Conservation (phyloP, 1,284 basidiomycete genomes). For the Kalmanozyma brasiliensis region DNA sequence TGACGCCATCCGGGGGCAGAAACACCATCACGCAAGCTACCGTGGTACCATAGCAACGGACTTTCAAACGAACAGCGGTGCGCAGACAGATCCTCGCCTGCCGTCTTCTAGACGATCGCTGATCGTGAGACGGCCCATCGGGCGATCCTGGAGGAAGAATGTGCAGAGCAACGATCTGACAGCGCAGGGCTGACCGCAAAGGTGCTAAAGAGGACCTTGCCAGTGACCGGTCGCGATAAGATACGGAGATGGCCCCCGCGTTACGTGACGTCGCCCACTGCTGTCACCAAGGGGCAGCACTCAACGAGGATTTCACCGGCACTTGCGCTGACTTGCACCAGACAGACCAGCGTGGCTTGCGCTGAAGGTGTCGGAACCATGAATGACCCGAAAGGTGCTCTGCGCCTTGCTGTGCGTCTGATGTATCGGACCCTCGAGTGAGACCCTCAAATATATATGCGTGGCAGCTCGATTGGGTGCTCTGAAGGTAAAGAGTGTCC, state of each 20-base stretch:
- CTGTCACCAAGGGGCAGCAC: too few relatives aligned
- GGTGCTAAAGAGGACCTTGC: conserved; percentile 24
- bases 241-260: conserved; percentile 12
- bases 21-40: background rate
- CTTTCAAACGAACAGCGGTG: background rate
- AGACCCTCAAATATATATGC: too few relatives aligned
- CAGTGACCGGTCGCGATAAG: conserved; percentile 27
- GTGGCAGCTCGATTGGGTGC: too few relatives aligned
- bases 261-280: conserved; percentile 13
- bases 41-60: background rate
- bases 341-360: background rate
- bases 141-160: background rate
- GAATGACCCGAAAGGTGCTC: conserved; percentile 23
- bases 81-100: too few relatives aligned
- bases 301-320: too few relatives aligned
- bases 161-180: background rate
- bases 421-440: too few relatives aligned
- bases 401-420: too few relatives aligned
- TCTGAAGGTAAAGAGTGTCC: too few relatives aligned
- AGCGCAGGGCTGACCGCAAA: conserved; percentile 8
- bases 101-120: background rate
- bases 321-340: too few relatives aligned
- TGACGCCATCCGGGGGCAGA: conserved; percentile 24
- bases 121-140: background rate
- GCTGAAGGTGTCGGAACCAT: background rate